Base-by-base conservation (phyloP, 108 stramenopile genomes). In the Epithemia pelagica region DNA sequence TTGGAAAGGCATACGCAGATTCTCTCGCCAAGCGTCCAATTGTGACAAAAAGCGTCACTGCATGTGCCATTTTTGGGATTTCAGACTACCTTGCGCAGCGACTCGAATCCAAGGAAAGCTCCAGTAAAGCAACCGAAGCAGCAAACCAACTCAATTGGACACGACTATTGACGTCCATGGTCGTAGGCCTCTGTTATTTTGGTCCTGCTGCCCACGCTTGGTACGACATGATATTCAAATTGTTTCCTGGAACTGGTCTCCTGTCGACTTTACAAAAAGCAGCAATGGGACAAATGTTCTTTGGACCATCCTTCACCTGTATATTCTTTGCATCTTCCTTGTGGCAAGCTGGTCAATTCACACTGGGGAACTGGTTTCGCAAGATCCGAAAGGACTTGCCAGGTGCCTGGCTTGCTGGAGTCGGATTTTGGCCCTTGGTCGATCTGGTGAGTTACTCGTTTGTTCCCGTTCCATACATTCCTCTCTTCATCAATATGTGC, bases 401-500 rank as follows among this genome's bases (percentile, higher is more conserved):
- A 0, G 84, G 83, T 15, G 91, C 86, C 0, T 91, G 88, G 89
- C 54, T 78, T 37, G 76, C 82, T 0, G 94, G 94, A 28, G 51
- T 76, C n/a, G 84, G 83, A 30, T 95, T 80, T 72, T 95, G 94
- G 94, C 94, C 94, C 21, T 62, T 95, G 69, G 91, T 95, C 30
- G 94, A 95, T 78, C 62, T 95, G 30, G 54, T 95, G 24, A 78
- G 78, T 23, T 95, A 80, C 66, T 83, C 82, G 25, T 21, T 89
- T 27, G 60, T 95, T 64, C 84, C 89, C 0, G 69, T 77, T 7
- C 70, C 77, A 57, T 88, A 75, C 78, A 92, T 95, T 58, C 90
- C 91, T 10, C 64, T 95, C 10, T 92, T 91, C 63, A 70, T 91
- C 32, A 91, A 95, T 64, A 30, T 86, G 58, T 83, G 83, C 32